Conservation (phyloP, 768 basidiomycete genomes). For the Peribolospora baueri region DNA sequence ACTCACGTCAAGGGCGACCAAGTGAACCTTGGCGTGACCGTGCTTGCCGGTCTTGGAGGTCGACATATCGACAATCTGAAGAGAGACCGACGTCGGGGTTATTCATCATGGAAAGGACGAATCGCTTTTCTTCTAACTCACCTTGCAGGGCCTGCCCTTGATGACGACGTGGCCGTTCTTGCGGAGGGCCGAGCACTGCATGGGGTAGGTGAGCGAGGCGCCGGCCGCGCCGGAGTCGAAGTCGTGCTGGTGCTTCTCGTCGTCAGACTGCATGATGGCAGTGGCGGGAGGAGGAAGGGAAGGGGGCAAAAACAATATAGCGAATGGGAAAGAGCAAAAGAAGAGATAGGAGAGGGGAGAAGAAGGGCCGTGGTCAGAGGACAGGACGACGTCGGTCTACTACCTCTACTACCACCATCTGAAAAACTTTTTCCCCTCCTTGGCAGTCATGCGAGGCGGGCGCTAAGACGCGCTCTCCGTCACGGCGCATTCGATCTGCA, state of each 20-base stretch:
- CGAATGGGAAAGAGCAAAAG: neutral
- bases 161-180: constrained; percentile 56
- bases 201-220: constrained; percentile 17
- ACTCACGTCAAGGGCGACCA: constrained; percentile 85
- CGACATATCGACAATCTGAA: constrained; percentile 76
- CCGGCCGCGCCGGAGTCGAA: constrained; percentile 47
- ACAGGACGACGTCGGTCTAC: too few relatives aligned
- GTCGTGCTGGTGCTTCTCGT: constrained; percentile 69
- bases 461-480: too few relatives aligned
- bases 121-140: constrained; percentile 9
- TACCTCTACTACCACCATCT: too few relatives aligned
- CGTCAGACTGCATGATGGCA: constrained; percentile 20
- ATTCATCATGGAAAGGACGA: neutral
- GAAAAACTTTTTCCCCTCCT: too few relatives aligned
- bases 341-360: too few relatives aligned
- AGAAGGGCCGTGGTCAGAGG: too few relatives aligned
- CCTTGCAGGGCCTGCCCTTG: constrained; percentile 90
- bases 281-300: neutral
- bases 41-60: constrained; percentile 99
- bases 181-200: constrained; percentile 72
- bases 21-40: constrained; percentile 98
- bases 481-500: too few relatives aligned
- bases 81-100: neutral
- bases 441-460: too few relatives aligned
- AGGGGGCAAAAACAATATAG: neutral